Evolutionary conservation across 495 filamentous ascomycete genomes (phyloP).

Genomic region (Aeminium ludgeri): DNA sequence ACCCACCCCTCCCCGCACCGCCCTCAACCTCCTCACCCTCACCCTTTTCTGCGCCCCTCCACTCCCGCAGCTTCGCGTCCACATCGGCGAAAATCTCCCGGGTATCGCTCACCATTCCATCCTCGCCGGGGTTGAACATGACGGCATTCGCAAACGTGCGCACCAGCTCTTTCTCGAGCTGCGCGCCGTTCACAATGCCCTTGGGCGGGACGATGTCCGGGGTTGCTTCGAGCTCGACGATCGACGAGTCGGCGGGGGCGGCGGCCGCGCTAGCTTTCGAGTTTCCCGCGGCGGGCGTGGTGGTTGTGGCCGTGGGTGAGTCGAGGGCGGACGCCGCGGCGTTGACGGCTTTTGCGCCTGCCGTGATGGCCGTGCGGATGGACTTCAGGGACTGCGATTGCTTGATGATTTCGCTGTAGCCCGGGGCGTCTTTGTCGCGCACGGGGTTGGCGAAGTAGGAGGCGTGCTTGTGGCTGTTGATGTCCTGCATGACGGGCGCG

Average conservation of each 20-base stretch:
- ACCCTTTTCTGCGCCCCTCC: constrained; percentile 39
- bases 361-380: constrained; percentile 60
- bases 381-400: constrained; percentile 79
- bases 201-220: constrained; percentile 69
- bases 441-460: constrained; percentile 75
- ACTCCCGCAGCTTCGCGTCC: constrained; percentile 41
- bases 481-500: constrained; percentile 66
- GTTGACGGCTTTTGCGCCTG: constrained; percentile 57
- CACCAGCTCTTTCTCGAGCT: constrained; percentile 88
- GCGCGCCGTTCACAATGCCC: constrained; percentile 83
- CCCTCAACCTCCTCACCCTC: constrained; percentile 10
- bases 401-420: constrained; percentile 73
- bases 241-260: constrained; percentile 30
- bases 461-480: constrained; percentile 68
- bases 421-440: constrained; percentile 67
- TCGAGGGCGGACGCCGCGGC: constrained; percentile 33
- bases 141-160: constrained; percentile 95
- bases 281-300: constrained; percentile 26
- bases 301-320: constrained; percentile 20
- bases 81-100: constrained; percentile 69
- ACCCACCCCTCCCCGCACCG: constrained; percentile 14
- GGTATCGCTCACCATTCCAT: constrained; percentile 66
- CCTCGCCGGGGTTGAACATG: constrained; percentile 89
- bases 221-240: constrained; percentile 47
- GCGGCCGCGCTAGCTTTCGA: constrained; percentile 32